Evolutionary conservation across 805 yeast genomes (phyloP), one percentile per base, ranked within the genome.

Genomic region (Tetrapisispora namnaoensis): DNA sequence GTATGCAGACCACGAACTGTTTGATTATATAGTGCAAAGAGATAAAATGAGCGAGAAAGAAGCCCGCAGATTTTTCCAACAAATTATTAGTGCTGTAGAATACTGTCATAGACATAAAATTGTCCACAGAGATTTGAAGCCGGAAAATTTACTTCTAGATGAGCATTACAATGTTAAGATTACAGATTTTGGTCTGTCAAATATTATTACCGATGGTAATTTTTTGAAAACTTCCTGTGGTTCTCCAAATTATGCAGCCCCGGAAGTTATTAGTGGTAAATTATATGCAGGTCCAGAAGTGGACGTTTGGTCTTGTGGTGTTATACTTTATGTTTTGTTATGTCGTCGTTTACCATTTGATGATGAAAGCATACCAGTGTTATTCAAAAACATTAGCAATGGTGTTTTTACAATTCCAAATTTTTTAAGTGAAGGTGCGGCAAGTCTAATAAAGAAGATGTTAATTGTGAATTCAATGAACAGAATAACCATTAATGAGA

Each of bases 301-400:
- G 43, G 98, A 90, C 66, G 96, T 90, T 49, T 90, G 98, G 98
- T 85, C 95, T 0, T 86, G 95, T 61, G 98, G 98, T 59, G 97
- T 91, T 38, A 90, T 91, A 44, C 71, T 90, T 47, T 91, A 90
- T 59, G 98, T 90, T 47, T 89, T 90, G 96, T 73, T 91, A 47
- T 90, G 96, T 68, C 96, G 98, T 39, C 75, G 97, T 58, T 75
- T 90, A 58, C 98, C 98, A 16, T 90, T 90, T 65, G 98, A 90
- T 68, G 98, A 90, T 67, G 98, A 91, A 62, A 85, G 88, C 64
- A 91, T 91, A 49, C 98, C 98, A 9, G 95, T 93, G 1, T 73
- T 91, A 53, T 91, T 91, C 73, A 89, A 89, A 66, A 88, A 89
- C 61, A 91, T 91, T 62, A 80, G 87, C 61, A 86, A 87, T 61